Base-by-base conservation (phyloP, 2,329 filamentous ascomycete species). In the Verticillium klebahnii region DNA sequence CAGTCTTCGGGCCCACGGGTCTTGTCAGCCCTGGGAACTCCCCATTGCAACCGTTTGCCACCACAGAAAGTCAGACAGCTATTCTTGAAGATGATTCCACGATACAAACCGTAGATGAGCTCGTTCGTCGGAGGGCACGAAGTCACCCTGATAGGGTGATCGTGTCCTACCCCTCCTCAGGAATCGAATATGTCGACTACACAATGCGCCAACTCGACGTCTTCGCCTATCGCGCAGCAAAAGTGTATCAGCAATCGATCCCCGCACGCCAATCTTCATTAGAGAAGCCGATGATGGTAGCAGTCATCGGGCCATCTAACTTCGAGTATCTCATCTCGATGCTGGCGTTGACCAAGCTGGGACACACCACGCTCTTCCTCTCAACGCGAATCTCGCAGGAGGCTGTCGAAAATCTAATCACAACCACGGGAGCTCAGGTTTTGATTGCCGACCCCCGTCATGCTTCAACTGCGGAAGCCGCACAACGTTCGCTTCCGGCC, bases 311-410 rank as follows among this genome's bases (percentile, higher is more conserved):
- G 0, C 75, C 77, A 0, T 85, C 83, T 1, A 80, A 82, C 64
- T 73, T 87, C 11, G 80, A 84, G 60, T 84, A 84, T 63, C 75
- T 85, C 40, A 73, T 86, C 39, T 80, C 82, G 4, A 73, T 82
- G 52, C 75, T 86, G 55, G 84, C 82, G 0, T 67, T 88, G 57
- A 79, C 77, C 32, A 80, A 83, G 63, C 72, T 87, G 14, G 85
- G 85, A 9, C 83, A 84, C 71, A 80, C 82, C 0, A 76, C 77
- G 3, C 63, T 77, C 11, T 71, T 75, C 54, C 63, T 77, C 17
- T 77, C 74, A 2, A 75, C 73, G 2, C 67, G 73, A 23, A 71
- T 77, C 34, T 69, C 74, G 1, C 66, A 70, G 1, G 68, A 67
- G 6, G 74, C 74, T 1, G 65, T 75, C 39, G 70, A 73, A 37